phyloP scores from a whole-genome alignment of 2,329 filamentous ascomycete genomes.

The Curvularia eragrostidis region DNA sequence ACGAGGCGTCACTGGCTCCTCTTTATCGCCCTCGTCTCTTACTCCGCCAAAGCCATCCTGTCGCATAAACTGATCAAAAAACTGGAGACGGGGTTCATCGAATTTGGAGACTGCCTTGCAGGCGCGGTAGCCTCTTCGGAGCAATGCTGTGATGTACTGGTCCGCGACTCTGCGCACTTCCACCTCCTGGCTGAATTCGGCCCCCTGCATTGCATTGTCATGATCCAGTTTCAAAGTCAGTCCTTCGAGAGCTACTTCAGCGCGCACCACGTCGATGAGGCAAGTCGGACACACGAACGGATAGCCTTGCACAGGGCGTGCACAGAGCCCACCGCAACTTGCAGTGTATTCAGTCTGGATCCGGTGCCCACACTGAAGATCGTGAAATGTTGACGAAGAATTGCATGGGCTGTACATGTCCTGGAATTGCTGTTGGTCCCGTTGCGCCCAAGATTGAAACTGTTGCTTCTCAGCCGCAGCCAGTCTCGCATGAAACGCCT shows the following conservation, averaged over 20 bases:
- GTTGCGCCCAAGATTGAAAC: background rate
- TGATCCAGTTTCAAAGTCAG: constrained; percentile 7
- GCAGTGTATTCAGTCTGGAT: constrained; percentile 17
- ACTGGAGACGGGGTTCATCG: constrained; percentile 16
- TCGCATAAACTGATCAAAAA: constrained; percentile 18
- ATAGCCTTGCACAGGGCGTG: constrained; percentile 4
- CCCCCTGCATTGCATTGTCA: constrained; percentile 6
- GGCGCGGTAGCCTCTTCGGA: constrained; percentile 6
- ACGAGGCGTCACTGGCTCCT: constrained; percentile 3
- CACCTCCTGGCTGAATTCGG: background rate
- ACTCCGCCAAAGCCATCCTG: constrained; percentile 16
- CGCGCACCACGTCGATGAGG: constrained; percentile 14
- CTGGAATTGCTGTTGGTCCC: constrained; percentile 15
- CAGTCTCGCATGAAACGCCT: constrained; percentile 12
- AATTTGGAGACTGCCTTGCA: constrained; percentile 16
- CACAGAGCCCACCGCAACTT: constrained; percentile 15
- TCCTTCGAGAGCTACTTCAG: constrained; percentile 16
- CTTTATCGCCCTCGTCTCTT: constrained; percentile 3
- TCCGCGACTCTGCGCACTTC: constrained; percentile 10
- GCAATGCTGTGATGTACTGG: constrained; percentile 6
- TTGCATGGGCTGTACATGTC: constrained; percentile 19
- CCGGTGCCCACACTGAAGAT: constrained; percentile 16
- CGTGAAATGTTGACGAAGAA: constrained; percentile 11
- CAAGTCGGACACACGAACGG: constrained; percentile 15
- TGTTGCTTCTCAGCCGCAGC: constrained; percentile 12